These are phyloP conservation scores for Erodium texanum DNA, from an alignment of 441 rosid species.

Conservation along the genomic window DNA sequence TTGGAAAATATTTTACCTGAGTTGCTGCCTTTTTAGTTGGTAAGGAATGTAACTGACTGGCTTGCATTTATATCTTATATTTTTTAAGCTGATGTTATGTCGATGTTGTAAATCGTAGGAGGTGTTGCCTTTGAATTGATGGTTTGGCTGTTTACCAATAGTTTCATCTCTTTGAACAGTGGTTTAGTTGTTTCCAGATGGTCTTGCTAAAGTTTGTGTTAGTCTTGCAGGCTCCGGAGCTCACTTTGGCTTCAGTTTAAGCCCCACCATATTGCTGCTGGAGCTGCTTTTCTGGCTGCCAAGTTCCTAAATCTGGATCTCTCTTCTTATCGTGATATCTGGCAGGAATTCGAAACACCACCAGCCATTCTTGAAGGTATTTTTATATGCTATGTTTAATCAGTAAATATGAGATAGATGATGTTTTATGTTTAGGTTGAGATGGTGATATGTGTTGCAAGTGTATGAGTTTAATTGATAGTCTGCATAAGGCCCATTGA, in stretches of 20 bases:
- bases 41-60: constrained; percentile 41
- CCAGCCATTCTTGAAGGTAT: constrained; percentile 67
- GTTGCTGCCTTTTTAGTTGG: constrained; percentile 64
- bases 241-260: constrained; percentile 80
- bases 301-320: constrained; percentile 53
- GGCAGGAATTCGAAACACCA: constrained; percentile 61
- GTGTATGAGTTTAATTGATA: too few relatives aligned
- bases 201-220: not conserved
- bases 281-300: constrained; percentile 74
- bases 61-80: constrained; percentile 19
- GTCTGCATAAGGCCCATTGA: too few relatives aligned
- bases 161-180: not conserved
- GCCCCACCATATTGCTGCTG: constrained; percentile 77
- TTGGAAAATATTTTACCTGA: constrained; percentile 61
- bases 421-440: not conserved
- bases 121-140: constrained; percentile 21
- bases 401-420: too few relatives aligned
- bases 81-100: not conserved
- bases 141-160: constrained; percentile 25
- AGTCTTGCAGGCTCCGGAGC: constrained; percentile 61
- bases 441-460: too few relatives aligned
- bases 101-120: not conserved
- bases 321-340: constrained; percentile 42
- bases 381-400: not conserved
- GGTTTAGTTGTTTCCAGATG: not conserved